These are phyloP conservation scores for Suhomyces maxii DNA, from an alignment of 1,139 yeast genomes.

Conservation along the genomic window DNA sequence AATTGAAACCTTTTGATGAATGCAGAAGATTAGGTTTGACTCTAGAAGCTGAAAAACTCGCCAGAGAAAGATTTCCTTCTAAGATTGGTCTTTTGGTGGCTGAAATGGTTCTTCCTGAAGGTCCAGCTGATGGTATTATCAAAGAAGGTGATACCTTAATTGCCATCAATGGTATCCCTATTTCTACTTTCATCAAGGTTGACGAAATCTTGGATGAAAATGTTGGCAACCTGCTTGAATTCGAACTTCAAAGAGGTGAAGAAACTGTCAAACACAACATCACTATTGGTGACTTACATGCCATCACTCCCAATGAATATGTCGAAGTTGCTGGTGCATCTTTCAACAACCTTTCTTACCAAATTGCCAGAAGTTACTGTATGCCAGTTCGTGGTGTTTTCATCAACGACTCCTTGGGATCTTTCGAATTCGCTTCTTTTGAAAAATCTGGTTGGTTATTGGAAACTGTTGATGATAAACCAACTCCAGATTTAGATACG, in stretches of 20 bases:
- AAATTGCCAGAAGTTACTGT: conserved; percentile 81
- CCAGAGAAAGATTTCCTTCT: conserved; percentile 70
- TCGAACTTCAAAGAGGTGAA: conserved; percentile 75
- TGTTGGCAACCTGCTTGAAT: conserved; percentile 59
- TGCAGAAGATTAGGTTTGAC: conserved; percentile 86
- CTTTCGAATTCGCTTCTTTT: conserved; percentile 62
- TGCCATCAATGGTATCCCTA: conserved; percentile 64
- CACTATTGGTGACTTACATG: conserved; percentile 71
- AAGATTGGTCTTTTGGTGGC: conserved; percentile 84
- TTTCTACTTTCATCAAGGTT: conserved; percentile 74
- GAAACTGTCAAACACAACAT: conserved; percentile 51
- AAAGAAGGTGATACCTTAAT: conserved; percentile 87
- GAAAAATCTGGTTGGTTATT: conserved; percentile 70
- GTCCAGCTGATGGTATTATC: conserved; percentile 75
- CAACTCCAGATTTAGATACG: conserved; percentile 69
- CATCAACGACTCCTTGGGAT: conserved; percentile 75
- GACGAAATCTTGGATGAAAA: conserved; percentile 78
- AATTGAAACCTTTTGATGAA: conserved; percentile 82
- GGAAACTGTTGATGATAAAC: conserved; percentile 73
- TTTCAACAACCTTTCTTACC: conserved; percentile 83
- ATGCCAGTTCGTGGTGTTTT: conserved; percentile 84
- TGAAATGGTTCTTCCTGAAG: conserved; percentile 78
- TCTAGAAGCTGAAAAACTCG: conserved; percentile 66
- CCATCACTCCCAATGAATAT: conserved; percentile 77
- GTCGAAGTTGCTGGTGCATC: conserved; percentile 86